Evolutionary conservation across 495 filamentous ascomycete species (phyloP), one percentile per base, ranked within the genome.

Genomic region (Penicillium nucicola): DNA sequence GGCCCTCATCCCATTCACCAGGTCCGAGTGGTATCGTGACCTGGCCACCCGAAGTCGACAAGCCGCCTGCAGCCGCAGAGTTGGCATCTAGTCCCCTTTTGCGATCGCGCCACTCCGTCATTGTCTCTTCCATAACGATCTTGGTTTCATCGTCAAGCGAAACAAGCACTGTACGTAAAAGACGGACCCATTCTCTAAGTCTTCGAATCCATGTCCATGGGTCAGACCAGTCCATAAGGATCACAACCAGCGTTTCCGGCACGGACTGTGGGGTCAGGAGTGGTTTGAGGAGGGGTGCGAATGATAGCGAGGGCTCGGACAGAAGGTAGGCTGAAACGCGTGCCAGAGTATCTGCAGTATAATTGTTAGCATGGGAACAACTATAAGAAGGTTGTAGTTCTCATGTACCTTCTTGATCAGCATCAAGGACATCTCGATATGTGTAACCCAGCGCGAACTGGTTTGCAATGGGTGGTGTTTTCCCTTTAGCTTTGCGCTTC

Each of bases 371-470:
- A 32, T 31, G 33, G n/a, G 3, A 3, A 12, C 39, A 40, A 18
- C 20, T 19, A 18, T 51, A 30, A 9, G 48, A 30, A 30, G 18
- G 12, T 5, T 20, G 25, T 13, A 56, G 14, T 12, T 35, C 10
- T 15, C 13, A 40, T 23, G 17, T 56, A 90, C 88, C 89, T 81
- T 97, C 92, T 60, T 95, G 90, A 64, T 97, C 92, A 46, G 90
- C 86, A 73, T 97, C 92, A 25, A 96, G 74, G 34, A 97, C 90
- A 72, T 97, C 91, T 62, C 90, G 87, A 66, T 96, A 97, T 42
- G 92, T 95, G 68, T 97, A 97, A 40, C 92, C 92, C 45, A 97
- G 70, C 10, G 92, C 92, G 66, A 95, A 96, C 50, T 87, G 86
- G 62, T 97, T 97, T 36, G 92, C 92, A 60, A 96, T 80, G 31